Base-by-base conservation (phyloP, 345 rosid genomes). In the Iberis pinnata region DNA sequence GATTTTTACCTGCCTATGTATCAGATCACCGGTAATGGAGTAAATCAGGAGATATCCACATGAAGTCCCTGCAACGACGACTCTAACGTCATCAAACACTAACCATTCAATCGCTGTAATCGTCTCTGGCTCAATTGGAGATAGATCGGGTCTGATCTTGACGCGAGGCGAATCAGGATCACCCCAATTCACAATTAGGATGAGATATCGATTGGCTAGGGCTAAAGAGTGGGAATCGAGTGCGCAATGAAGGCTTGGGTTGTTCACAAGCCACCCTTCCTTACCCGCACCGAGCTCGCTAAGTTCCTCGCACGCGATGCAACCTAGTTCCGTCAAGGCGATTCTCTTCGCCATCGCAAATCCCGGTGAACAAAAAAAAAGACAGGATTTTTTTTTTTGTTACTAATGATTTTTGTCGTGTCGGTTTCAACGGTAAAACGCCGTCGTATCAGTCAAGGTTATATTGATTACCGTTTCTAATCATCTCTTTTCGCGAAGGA, bases 71-170 rank as follows among this genome's bases (percentile, higher is more conserved):
- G 78, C 77, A 3, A 75, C 86, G 44, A 85, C 53, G 43, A 74
- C 97, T 49, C 82, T 74, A 46, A 81, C 45, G 4, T 83, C 88
- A 22, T 92, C 90, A 56, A 81, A 83, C 29, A 77, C 86, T 49
- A 92, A 56, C 97, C 98, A 92, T 40, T 83, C 96, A 12, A 92
- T 43, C 27, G 97, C 86, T 4, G 81, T 74, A 40, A 85, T 74
- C 52, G 37, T 65, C 59, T 92, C 95, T 4, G 90, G 64, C 56
- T 81, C 83, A 55, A 83, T 85, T 0, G 98, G 93, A 55, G 90
- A 88, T 17, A 88, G 63, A 11, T 88, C 85, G 54, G 95, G 95
- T 9, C 88, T 88, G 80, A 92, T 85, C 81, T 83, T 88, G 70
- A 82, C 45, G 10, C 80, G 75, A n/a, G 73, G 77, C 17, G 67